Evolutionary conservation across 1,284 basidiomycete genomes (phyloP).

Genomic region (Jaminaea rosea): DNA sequence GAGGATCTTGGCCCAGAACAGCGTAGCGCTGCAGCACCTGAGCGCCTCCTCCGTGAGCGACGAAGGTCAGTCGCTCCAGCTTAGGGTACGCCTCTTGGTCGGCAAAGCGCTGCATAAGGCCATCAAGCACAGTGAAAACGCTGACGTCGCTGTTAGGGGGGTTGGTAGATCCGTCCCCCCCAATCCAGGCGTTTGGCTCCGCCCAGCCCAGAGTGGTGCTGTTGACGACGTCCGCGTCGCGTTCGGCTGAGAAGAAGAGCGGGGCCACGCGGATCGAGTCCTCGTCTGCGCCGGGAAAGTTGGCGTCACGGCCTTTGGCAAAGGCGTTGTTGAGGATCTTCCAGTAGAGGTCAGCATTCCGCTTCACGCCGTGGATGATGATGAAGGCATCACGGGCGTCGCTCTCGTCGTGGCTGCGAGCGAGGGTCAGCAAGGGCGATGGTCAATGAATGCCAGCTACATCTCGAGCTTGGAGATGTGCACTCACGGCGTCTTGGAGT

Average conservation of each 20-base stretch:
- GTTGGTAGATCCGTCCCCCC: constrained; percentile 18
- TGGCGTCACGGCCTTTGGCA: constrained; percentile 9
- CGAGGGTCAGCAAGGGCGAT: too few relatives aligned
- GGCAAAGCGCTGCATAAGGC: constrained; percentile 14
- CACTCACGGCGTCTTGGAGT: constrained; percentile 22
- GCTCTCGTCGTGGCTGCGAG: constrained; percentile 7
- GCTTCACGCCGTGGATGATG: constrained; percentile 25
- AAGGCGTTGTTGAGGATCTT: constrained; percentile 17
- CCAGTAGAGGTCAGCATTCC: constrained; percentile 27
- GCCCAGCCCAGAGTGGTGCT: constrained; percentile 20
- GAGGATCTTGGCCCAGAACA: constrained; percentile 15
- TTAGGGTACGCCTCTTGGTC: constrained; percentile 14
- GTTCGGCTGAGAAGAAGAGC: constrained; percentile 22
- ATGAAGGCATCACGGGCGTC: constrained; percentile 20
- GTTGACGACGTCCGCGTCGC: constrained; percentile 10
- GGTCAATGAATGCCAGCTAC: too few relatives aligned
- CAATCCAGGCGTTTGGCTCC: constrained; percentile 29
- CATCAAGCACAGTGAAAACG: constrained; percentile 18
- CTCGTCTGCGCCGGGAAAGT: neutral
- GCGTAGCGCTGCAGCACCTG: constrained; percentile 33
- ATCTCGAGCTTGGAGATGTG: too few relatives aligned
- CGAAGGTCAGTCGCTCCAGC: constrained; percentile 32
- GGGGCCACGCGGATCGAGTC: constrained; percentile 30
- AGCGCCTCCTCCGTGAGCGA: constrained; percentile 35
- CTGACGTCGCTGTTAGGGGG: constrained; percentile 11